phyloP scores from a whole-genome alignment of 495 filamentous ascomycete species.

The Aspergillus diversus region DNA sequence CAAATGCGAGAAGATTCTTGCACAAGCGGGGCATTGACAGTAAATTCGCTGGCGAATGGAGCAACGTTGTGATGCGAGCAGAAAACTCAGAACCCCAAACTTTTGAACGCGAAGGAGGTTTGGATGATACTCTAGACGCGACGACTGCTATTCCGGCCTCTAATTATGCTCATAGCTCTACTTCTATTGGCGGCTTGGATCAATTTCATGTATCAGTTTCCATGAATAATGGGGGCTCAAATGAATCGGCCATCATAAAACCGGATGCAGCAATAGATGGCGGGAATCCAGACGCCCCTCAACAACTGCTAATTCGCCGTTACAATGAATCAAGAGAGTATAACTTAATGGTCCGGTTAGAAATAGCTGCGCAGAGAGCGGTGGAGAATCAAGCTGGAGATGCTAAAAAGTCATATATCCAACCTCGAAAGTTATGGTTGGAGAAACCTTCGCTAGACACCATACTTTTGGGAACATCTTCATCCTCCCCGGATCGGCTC shows the following conservation, averaged over 20 bases:
- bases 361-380: constrained; percentile 16
- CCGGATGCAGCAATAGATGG: neutral
- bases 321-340: constrained; percentile 1
- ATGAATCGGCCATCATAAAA: neutral
- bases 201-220: too few species aligned
- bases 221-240: neutral
- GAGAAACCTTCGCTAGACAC: neutral
- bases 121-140: neutral
- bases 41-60: constrained; percentile 39
- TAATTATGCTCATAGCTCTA: neutral
- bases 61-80: constrained; percentile 24
- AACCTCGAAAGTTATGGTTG: neutral
- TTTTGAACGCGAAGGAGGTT: neutral
- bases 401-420: neutral
- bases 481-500: too few species aligned
- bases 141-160: neutral
- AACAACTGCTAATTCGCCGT: neutral
- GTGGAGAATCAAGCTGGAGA: constrained; percentile 14
- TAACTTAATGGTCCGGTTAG: constrained; percentile 22
- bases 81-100: neutral
- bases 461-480: neutral
- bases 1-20: constrained; percentile 34
- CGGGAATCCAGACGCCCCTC: neutral
- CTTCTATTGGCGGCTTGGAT: too few species aligned
- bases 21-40: constrained; percentile 29